These are phyloP conservation scores for Pythium myriotylum DNA, from an alignment of 352 stramenopile species.

Conservation along the genomic window DNA sequence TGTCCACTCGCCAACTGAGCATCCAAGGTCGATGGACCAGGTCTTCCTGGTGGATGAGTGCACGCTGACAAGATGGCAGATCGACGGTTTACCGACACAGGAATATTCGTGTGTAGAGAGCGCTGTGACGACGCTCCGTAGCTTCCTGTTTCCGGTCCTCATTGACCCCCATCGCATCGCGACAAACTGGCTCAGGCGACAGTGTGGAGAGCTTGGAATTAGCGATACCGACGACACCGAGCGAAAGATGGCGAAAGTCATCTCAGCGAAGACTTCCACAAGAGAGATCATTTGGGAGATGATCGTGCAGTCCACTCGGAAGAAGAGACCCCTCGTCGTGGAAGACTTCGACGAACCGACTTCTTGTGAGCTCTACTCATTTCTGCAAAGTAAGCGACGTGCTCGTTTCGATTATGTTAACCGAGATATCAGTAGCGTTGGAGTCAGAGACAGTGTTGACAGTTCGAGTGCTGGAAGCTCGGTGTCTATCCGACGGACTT, in stretches of 20 bases:
- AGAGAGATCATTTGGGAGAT: slow-evolving; percentile 40
- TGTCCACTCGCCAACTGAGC: slow-evolving; percentile 34
- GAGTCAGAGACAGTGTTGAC: neutral
- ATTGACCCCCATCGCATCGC: slow-evolving; percentile 66
- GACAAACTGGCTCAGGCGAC: slow-evolving; percentile 50
- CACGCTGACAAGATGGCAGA: slow-evolving; percentile 42
- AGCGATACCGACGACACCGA: neutral
- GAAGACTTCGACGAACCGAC: slow-evolving; percentile 37
- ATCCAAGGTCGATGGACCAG: slow-evolving; percentile 16
- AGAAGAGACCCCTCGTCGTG: slow-evolving; percentile 46
- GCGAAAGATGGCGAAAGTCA: neutral
- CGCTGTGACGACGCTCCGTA: slow-evolving; percentile 38
- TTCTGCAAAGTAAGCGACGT: slow-evolving; percentile 54
- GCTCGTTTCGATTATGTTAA: slow-evolving; percentile 52
- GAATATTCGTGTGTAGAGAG: slow-evolving; percentile 51
- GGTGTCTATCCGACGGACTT: slow-evolving; percentile 9
- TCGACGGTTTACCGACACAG: slow-evolving; percentile 40
- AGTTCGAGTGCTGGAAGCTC: no score
- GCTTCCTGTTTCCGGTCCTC: slow-evolving; percentile 53
- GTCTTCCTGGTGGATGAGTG: slow-evolving; percentile 42
- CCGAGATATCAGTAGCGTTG: slow-evolving; percentile 37
- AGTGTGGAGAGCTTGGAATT: slow-evolving; percentile 23
- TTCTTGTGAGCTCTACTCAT: slow-evolving; percentile 32
- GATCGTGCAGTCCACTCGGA: slow-evolving; percentile 41
- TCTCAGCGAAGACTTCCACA: slow-evolving; percentile 18